A percentile compares a stretch with the other conserved stretches of the same genome.
These are phyloP conservation scores for Candida sonorensis DNA, from an alignment of 805 yeast genomes.

Conservation along the genomic window DNA sequence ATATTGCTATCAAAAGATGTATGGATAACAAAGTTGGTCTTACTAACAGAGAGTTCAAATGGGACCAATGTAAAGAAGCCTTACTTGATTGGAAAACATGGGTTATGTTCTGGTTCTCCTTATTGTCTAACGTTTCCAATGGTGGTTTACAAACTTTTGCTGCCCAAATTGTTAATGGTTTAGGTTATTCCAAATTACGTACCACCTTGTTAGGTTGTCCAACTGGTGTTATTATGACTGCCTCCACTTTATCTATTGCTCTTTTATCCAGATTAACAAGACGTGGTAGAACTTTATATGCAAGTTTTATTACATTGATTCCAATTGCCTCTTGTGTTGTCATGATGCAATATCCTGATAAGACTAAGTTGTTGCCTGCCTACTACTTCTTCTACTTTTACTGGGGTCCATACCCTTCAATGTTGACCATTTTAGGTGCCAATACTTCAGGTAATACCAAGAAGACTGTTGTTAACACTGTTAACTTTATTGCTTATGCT, in stretches of 20 bases:
- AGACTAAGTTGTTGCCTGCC: slow-evolving; percentile 31
- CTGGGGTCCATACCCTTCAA: slow-evolving; percentile 17
- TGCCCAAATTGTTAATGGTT: slow-evolving; percentile 24
- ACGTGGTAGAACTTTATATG: slow-evolving; percentile 10
- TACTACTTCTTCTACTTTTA: slow-evolving; percentile 20
- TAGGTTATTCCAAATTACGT: slow-evolving; percentile 20
- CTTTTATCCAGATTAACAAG: slow-evolving; percentile 11
- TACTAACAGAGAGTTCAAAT: slow-evolving; percentile 36
- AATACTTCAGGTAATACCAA: slow-evolving; percentile 45
- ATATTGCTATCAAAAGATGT: slow-evolving; percentile 37
- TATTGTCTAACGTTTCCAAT: slow-evolving; percentile 23
- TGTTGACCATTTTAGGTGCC: slow-evolving; percentile 26
- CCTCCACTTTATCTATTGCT: slow-evolving; percentile 17
- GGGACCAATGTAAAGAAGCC: slow-evolving; percentile 37
- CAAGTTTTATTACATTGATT: slow-evolving; percentile 7
- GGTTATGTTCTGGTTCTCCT: slow-evolving; percentile 31
- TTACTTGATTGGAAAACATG: slow-evolving; percentile 35
- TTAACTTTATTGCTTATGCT: slow-evolving; percentile 30
- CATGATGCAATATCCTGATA: slow-evolving; percentile 12
- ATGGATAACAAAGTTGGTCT: slow-evolving; percentile 32
- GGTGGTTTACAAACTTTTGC: slow-evolving; percentile 37
- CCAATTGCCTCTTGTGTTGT: slow-evolving; percentile 12
- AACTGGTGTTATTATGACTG: slow-evolving; percentile 15
- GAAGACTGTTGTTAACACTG: slow-evolving; percentile 36
- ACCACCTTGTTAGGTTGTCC: slow-evolving; percentile 16